These are phyloP conservation scores for Clausena lansium DNA, from an alignment of 345 rosid species.

Conservation along the genomic window DNA sequence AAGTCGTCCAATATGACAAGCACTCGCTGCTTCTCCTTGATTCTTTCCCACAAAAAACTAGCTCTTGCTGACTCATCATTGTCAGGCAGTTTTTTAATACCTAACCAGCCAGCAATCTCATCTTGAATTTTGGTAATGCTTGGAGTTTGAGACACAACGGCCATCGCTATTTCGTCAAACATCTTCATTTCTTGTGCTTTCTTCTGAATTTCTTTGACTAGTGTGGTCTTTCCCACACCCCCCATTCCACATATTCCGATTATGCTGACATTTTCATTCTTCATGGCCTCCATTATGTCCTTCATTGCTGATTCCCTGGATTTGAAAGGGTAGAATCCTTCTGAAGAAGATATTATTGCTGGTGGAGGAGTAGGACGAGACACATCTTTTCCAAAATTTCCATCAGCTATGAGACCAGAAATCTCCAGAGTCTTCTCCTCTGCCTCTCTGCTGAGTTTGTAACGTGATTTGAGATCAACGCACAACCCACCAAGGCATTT, in stretches of 20 bases:
- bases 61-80: constrained; percentile 11
- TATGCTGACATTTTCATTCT: neutral
- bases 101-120: constrained; percentile 7
- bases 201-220: constrained; percentile 10
- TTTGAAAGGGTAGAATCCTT: neutral
- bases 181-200: neutral
- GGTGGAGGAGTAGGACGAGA: constrained; percentile 1
- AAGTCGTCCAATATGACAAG: constrained; percentile 20
- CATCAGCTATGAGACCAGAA: neutral
- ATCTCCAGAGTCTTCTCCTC: neutral
- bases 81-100: neutral
- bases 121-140: constrained; percentile 2
- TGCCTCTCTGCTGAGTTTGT: neutral
- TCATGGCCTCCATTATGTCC: neutral
- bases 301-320: neutral
- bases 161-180: constrained; percentile 11
- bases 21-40: constrained; percentile 10
- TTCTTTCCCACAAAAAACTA: neutral
- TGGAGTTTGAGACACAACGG: neutral
- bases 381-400: neutral
- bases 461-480: neutral
- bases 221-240: constrained; percentile 9
- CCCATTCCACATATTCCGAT: constrained; percentile 21
- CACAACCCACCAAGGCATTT: neutral
- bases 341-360: neutral